Base-by-base conservation (phyloP, 2,329 filamentous ascomycete species). In the Cladosporium sp. region DNA sequence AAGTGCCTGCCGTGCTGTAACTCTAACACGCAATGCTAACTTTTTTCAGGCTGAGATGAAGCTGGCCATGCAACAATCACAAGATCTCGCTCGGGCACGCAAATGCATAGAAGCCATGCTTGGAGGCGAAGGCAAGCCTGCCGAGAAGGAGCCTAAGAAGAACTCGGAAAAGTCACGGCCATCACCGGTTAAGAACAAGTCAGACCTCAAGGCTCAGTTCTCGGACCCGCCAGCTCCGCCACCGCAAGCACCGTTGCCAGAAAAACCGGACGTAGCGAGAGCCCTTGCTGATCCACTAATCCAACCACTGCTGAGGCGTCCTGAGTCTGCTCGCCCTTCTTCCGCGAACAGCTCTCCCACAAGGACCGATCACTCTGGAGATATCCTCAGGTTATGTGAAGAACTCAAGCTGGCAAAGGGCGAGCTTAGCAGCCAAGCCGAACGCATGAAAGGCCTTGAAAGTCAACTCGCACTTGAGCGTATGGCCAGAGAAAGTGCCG, bases 161-260 rank as follows among this genome's bases (percentile, higher is more conserved):
- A 75, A 79, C 67, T 80, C 80, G 28, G 72, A 81, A 72, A 69
- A 80, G 80, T 60, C 81, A 70, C 77, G 74, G 67, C 73, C 80
- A 68, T 78, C 80, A 12, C 81, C 82, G 6, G 75, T 80, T 57
- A 90, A 92, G 70, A 80, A 88, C 24, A 89, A 92, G 70, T 79
- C 87, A 14, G 93, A 97, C 74, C 82, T 89, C 49, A 94, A 95
- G 73, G 87, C 91, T 4, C 87, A 93, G 62, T 98, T 97, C 76
- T 95, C 92, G 1, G 93, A 97, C 66, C 94, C 94, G 60, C 94
- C 94, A 4, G 94, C 93, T 26, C 94, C 94, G 8, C 94, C 94
- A 30, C 94, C 94, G 32, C 93, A 96, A 72, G 93, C 96, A 72
- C 94, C 94, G 15, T 82, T 98, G 6, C 94, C 94, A 0, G 93